phyloP scores from a whole-genome alignment of 2,329 filamentous ascomycete genomes.

The Fusarium pseudocircinatum region DNA sequence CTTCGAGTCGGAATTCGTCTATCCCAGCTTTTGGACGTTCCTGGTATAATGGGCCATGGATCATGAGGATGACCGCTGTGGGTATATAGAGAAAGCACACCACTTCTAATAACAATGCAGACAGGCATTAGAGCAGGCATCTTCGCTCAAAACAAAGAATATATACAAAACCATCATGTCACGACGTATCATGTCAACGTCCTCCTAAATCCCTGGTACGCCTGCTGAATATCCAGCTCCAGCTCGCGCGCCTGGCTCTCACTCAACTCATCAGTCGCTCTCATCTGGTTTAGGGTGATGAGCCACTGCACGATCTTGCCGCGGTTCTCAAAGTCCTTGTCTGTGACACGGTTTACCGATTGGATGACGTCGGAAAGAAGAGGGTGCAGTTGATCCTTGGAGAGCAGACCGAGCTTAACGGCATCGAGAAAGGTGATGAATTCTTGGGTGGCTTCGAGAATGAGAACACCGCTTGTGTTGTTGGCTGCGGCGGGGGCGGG shows the following conservation, averaged over 20 bases:
- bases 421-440: conserved; percentile 99
- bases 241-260: conserved; percentile 90
- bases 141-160: conserved; percentile 19
- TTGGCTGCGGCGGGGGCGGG: conserved; percentile 55
- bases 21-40: conserved; percentile 98
- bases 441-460: conserved; percentile 92
- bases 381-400: conserved; percentile 96
- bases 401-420: conserved; percentile 87
- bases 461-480: conserved; percentile 71
- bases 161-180: not conserved
- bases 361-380: conserved; percentile 95
- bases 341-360: conserved; percentile 95
- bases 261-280: conserved; percentile 87
- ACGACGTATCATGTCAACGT: conserved; percentile 65
- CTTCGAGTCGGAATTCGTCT: conserved; percentile 98
- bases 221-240: conserved; percentile 91
- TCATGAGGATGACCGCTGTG: conserved; percentile 13
- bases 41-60: conserved; percentile 67
- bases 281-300: conserved; percentile 97
- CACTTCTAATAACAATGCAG: conserved; percentile 5
- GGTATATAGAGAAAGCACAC: conserved; percentile 37
- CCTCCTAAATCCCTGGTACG: conserved; percentile 92
- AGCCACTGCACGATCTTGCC: conserved; percentile 99
- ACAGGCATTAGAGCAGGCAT: conserved; percentile 5
- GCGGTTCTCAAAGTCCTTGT: conserved; percentile 92